These are phyloP conservation scores for Brasenia schreberi DNA, from an alignment of 164 flowering plant genomes.

Conservation along the genomic window DNA sequence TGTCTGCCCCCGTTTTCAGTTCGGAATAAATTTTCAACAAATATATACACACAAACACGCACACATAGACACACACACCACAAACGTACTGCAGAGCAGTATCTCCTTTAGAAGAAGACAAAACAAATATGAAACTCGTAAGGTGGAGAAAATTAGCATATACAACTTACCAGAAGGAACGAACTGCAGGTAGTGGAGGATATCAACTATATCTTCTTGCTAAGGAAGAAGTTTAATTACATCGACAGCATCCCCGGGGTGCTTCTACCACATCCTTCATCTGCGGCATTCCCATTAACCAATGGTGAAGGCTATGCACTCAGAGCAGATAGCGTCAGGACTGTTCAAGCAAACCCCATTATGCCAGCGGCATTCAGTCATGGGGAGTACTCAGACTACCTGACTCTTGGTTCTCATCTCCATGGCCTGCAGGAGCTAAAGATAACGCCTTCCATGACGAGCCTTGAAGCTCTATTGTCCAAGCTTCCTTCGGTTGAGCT, in stretches of 20 bases:
- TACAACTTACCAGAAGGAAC: too few species aligned
- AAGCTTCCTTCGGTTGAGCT: slow-evolving; percentile 72
- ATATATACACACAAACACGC: too few species aligned
- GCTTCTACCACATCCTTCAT: slow-evolving; percentile 86
- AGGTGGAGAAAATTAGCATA: background rate
- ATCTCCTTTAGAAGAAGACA: background rate
- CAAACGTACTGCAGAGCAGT: background rate
- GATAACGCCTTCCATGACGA: slow-evolving; percentile 91
- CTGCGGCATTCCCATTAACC: slow-evolving; percentile 46
- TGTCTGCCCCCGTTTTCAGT: too few species aligned
- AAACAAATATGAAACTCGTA: background rate
- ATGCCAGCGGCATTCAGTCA: background rate
- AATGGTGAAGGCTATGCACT: slow-evolving; percentile 14
- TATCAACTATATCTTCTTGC: slow-evolving; percentile 55
- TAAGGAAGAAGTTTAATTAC: slow-evolving; percentile 72
- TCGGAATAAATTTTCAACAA: too few species aligned
- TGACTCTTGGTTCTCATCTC: slow-evolving; percentile 10
- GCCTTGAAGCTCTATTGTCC: slow-evolving; percentile 89
- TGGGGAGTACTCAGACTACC: background rate
- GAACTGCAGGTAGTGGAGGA: slow-evolving; percentile 64
- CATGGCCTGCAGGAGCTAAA: slow-evolving; percentile 26
- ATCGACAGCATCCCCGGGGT: slow-evolving; percentile 95
- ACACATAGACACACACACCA: too few species aligned
- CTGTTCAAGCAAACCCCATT: background rate
- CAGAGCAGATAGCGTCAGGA: slow-evolving; percentile 35